Evolutionary conservation across 192 early-diverging fungal species (phyloP), one percentile per base, ranked within the genome.

Genomic region (Endogone sp.): DNA sequence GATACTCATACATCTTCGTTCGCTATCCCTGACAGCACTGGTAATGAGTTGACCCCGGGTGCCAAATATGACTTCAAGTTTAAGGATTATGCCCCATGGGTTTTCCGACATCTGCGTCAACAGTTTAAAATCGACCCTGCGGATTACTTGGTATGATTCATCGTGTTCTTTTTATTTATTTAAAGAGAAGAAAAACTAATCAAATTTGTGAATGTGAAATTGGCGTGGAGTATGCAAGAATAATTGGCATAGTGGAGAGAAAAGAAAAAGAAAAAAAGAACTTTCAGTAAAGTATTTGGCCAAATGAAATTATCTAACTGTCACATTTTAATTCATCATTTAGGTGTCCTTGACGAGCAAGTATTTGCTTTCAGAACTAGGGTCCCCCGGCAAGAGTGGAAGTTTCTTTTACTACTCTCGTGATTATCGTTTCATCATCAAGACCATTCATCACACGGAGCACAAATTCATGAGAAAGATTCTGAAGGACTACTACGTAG

Each of bases 361-460:
- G 82, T 98, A 97, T 82, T 93, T 98, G 31, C 86, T 99, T 0
- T 96, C 94, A 22, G 96, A 98, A 78, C 79, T 97, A 4, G 91
- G 91, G 16, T 96, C 94, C 25, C 91, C 98, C 20, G 98, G 98
- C 32, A 98, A 98, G 77, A 93, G 90, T 67, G 96, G 96, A 24
- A 91, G 88, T 64, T 98, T 98, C 82, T 98, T 99, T 75, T 99
- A 97, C 83, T 99, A 93, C 80, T 96, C 95, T 29, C 89, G 93
- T 66, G 98, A 99, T 84, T 97, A 95, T 79, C 89, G 95, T 13
- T 98, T 95, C 79, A 99, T 99, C 72, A 99, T 99, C 85, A 99
- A 99, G 72, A 98, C 97, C 2, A 94, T 98, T 68, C 93, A 95
- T 76, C 90, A 90, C 71, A 84, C 91, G 6, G 97, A 99, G 73